Evolutionary conservation across 2,329 filamentous ascomycete genomes (phyloP), one percentile per base, ranked within the genome.

Genomic region (Paracorniculantispora psalliotae): DNA sequence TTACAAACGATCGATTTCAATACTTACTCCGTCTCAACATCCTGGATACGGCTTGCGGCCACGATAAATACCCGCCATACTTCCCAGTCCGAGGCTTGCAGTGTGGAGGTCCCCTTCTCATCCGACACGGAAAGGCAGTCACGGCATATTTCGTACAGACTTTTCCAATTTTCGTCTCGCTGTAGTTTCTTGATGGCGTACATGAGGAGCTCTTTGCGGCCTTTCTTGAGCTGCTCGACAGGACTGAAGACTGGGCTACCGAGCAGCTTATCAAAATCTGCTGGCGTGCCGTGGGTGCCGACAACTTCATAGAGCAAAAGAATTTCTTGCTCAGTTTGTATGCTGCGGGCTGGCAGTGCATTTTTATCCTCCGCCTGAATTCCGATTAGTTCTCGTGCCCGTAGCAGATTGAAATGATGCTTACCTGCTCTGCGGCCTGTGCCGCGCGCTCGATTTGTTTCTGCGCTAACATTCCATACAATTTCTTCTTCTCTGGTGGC

Each of bases 391-490:
- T 17, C n/a, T 25, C 17, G 33, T 7, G 13, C 23, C 26, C 8
- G 15, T 33, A 13, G 10, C 21, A 7, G n/a, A 17, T 9, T 21
- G 17, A 30, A 4, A 21, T 10, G 30, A 10, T 6, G n/a, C 63
- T 33, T 71, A 77, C 77, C 67, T 76, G 72, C 63, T 79, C 77
- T 0, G 78, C 67, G 1, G 73, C 60, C 43, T 79, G 76, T 1
- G 79, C 78, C 3, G 79, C 80, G 51, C 77, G 74, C 60, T 82
- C 77, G 1, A 81, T 76, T 64, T 81, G 79, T 66, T 79, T 80
- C 19, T 78, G 66, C 0, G 80, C 76, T 17, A 85, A 69, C 63
- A 77, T 78, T 13, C 76, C 73, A 57, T 83, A 84, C 0, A 85
- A 69, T 60, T 77, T 79, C 59, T 73, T 77, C 67, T 82, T 83